These are phyloP conservation scores for Cucumis cinereus DNA, from an alignment of 306 rosid species.

Conservation along the genomic window DNA sequence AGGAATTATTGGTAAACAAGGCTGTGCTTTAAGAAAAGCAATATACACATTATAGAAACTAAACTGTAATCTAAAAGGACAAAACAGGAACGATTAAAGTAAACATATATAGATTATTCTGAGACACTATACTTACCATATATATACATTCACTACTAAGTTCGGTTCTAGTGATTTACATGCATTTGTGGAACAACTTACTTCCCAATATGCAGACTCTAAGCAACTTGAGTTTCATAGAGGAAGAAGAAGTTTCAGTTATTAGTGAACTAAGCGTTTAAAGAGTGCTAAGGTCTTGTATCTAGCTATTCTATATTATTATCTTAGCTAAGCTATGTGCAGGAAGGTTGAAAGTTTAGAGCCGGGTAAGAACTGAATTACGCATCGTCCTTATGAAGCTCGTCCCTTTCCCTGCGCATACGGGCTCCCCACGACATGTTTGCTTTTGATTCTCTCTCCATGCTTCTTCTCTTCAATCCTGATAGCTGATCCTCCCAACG, in stretches of 20 bases:
- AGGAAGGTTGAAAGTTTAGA: background rate
- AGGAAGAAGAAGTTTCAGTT: background rate
- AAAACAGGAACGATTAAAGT: background rate
- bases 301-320: background rate
- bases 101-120: background rate
- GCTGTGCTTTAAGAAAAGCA: background rate
- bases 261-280: background rate
- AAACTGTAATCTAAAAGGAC: background rate
- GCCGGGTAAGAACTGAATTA: background rate
- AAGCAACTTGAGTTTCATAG: background rate
- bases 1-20: background rate
- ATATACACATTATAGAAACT: background rate
- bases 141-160: background rate
- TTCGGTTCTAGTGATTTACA: background rate
- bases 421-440: constrained; percentile 72
- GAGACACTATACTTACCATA: background rate
- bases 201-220: background rate
- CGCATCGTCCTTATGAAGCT: background rate
- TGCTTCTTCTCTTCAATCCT: constrained; percentile 49
- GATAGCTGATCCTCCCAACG: constrained; percentile 60
- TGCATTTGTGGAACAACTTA: background rate
- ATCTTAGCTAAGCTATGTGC: background rate
- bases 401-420: constrained; percentile 45
- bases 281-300: background rate
- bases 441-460: constrained; percentile 22